Evolutionary conservation across 805 yeast genomes (phyloP), one percentile per base, ranked within the genome.

Genomic region (Candida mattraensis): DNA sequence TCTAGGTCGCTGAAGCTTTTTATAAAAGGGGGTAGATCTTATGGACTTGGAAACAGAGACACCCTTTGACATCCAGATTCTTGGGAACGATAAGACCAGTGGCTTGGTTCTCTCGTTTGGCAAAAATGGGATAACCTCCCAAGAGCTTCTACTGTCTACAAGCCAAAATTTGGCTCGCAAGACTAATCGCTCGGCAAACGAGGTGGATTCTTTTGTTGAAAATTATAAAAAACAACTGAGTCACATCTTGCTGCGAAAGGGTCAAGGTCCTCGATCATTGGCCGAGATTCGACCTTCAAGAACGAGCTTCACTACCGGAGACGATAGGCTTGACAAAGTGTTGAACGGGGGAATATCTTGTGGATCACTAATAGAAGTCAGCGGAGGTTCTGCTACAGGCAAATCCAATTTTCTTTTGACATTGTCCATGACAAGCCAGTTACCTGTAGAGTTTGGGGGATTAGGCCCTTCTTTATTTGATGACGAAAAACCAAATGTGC

Each of bases 301-400:
- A 7, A 16, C 34, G 2, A 17, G 11, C 7, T 70, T 78, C 51
- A 69, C 83, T 6, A 68, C 81, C 0, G 85, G 85, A 0, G 79
- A 72, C 50, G 54, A 51, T 1, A 48, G 44, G 5, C 44, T 83
- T 1, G 89, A 83, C 51, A 50, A 45, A 7, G 39, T 63, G 0
- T 53, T 83, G 5, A 64, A 68, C 24, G 60, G 63, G 15, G 91
- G 89, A 0, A 64, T 83, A 4, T 70, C 64, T 2, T 55, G 72
- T 3, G 75, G 80, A 3, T 59, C 69, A 16, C 54, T 83, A 2
- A 80, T 88, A 0, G 98, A 89, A 61, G 55, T 91, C 3, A 80
- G 78, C 48, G 98, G 98, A 0, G 83, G 82, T 17, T 78, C 94
- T 33, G 85, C 94, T 0, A 72, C 84, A 1, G 98, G 96, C 0